These are phyloP conservation scores for Colletotrichum sp. DNA, from an alignment of 2,329 filamentous ascomycete species.

Conservation along the genomic window DNA sequence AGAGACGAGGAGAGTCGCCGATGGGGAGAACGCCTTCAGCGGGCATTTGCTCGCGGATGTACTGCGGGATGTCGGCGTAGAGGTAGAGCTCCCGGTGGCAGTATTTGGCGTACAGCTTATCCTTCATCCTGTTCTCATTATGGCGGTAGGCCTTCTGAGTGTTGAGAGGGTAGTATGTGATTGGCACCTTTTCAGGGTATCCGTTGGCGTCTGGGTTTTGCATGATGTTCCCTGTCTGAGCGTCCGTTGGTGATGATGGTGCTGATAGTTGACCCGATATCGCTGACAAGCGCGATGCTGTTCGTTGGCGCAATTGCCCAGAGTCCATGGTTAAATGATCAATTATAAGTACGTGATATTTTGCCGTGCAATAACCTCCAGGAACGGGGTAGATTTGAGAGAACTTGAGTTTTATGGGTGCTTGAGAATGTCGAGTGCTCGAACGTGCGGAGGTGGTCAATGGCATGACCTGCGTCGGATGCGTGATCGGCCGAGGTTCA, in stretches of 20 bases:
- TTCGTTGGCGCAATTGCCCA: not conserved
- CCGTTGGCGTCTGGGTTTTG: slow-evolving; percentile 2
- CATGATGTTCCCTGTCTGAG: not conserved
- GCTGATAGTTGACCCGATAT: not conserved
- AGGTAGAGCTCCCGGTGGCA: not conserved
- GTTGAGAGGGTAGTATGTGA: slow-evolving; percentile 9
- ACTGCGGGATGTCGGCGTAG: slow-evolving; percentile 11
- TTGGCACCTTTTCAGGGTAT: slow-evolving; percentile 3
- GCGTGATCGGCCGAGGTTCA: not conserved
- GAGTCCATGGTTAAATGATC: not conserved
- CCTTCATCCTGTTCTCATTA: slow-evolving; percentile 4
- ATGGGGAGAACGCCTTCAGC: not conserved
- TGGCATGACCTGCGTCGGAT: not conserved
- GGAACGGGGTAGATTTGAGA: not conserved
- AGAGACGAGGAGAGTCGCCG: not conserved
- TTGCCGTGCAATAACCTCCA: not conserved
- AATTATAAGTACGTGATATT: not conserved
- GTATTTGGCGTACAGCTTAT: slow-evolving; percentile 12
- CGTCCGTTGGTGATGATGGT: not conserved
- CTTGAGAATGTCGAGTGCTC: not conserved
- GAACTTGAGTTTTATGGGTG: not conserved
- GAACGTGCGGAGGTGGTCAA: not conserved
- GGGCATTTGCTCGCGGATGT: slow-evolving; percentile 7
- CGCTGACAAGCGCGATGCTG: not conserved
- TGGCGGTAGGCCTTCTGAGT: slow-evolving; percentile 4